Evolutionary conservation across 768 basidiomycete species (phyloP).

Genomic region (Gloeostereum incarnatum): DNA sequence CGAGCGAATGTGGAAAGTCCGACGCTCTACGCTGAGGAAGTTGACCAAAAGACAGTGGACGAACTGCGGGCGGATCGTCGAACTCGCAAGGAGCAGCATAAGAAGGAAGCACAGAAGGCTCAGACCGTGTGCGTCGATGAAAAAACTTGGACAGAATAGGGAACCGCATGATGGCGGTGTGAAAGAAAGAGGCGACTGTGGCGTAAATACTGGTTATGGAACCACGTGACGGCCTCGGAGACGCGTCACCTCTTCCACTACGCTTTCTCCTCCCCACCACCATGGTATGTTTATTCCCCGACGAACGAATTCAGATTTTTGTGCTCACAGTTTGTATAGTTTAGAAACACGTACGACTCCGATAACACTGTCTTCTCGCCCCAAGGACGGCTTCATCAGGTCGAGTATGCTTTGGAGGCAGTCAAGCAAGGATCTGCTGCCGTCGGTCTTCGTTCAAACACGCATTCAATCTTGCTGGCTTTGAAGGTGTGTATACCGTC

Average conservation of each 20-base stretch:
- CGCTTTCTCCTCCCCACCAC: neutral
- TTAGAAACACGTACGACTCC: constrained; percentile 95
- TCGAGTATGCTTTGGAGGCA: constrained; percentile 97
- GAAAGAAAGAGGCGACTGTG: too few species aligned
- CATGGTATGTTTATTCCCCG: neutral
- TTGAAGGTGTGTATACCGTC: constrained; percentile 85
- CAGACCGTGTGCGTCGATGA: too few species aligned
- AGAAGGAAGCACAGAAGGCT: too few species aligned
- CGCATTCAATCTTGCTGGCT: constrained; percentile 86
- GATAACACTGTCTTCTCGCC: constrained; percentile 98
- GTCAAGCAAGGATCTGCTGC: constrained; percentile 99
- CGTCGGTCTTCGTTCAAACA: constrained; percentile 91
- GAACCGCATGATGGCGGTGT: too few species aligned
- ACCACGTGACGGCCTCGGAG: too few species aligned
- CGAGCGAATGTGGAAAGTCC: too few species aligned
- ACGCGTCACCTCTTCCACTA: neutral
- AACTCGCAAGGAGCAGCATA: too few species aligned
- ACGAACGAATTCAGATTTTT: neutral
- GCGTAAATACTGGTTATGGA: too few species aligned
- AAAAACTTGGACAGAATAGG: too few species aligned
- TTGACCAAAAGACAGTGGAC: too few species aligned
- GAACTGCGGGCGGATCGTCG: too few species aligned
- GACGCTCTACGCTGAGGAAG: too few species aligned
- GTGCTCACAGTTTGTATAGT: constrained; percentile 30
- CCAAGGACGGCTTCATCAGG: constrained; percentile 93